These are phyloP conservation scores for Schizothecium vesticola DNA, from an alignment of 495 filamentous ascomycete genomes.

Conservation along the genomic window DNA sequence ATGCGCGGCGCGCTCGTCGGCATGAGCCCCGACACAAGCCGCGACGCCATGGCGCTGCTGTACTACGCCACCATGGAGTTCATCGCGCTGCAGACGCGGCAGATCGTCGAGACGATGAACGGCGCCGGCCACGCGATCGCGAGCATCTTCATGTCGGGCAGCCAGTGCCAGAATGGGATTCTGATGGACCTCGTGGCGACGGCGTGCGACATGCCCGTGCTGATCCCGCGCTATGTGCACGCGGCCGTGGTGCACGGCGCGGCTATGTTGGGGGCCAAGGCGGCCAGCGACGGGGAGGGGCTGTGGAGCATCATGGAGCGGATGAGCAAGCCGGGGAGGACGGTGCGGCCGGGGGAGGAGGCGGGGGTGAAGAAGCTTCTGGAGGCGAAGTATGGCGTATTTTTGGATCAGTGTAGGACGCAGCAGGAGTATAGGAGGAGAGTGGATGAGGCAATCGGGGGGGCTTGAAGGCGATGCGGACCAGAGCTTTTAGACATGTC, in stretches of 20 bases:
- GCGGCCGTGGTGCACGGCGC: slow-evolving; percentile 96
- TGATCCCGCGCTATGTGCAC: slow-evolving; percentile 86
- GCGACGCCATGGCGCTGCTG: slow-evolving; percentile 79
- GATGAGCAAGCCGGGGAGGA: slow-evolving; percentile 89
- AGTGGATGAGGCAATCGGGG: slow-evolving; percentile 57
- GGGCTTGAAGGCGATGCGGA: slow-evolving; percentile 8
- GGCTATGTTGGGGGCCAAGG: slow-evolving; percentile 95
- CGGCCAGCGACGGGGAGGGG: slow-evolving; percentile 75
- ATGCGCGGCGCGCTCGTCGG: slow-evolving; percentile 90
- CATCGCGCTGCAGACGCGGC: slow-evolving; percentile 90
- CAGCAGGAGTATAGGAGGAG: slow-evolving; percentile 67
- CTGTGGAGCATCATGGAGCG: slow-evolving; percentile 97
- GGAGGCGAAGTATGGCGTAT: slow-evolving; percentile 77
- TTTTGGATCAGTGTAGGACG: slow-evolving; percentile 69
- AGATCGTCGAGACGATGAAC: slow-evolving; percentile 94
- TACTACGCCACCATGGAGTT: slow-evolving; percentile 97
- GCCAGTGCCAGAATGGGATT: slow-evolving; percentile 91
- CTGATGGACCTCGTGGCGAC: slow-evolving; percentile 87
- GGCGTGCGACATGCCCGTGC: slow-evolving; percentile 82
- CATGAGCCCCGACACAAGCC: slow-evolving; percentile 73
- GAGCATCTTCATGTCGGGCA: slow-evolving; percentile 97
- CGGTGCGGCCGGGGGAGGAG: slow-evolving; percentile 66
- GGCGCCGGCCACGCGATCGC: slow-evolving; percentile 71
- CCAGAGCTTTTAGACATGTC: neutral
- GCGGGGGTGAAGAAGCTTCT: slow-evolving; percentile 70